Percentiles rank a stretch among this genome's conserved stretches.
phyloP scores from a whole-genome alignment of 192 early-diverging fungal species.

The Coemansia sp. region DNA sequence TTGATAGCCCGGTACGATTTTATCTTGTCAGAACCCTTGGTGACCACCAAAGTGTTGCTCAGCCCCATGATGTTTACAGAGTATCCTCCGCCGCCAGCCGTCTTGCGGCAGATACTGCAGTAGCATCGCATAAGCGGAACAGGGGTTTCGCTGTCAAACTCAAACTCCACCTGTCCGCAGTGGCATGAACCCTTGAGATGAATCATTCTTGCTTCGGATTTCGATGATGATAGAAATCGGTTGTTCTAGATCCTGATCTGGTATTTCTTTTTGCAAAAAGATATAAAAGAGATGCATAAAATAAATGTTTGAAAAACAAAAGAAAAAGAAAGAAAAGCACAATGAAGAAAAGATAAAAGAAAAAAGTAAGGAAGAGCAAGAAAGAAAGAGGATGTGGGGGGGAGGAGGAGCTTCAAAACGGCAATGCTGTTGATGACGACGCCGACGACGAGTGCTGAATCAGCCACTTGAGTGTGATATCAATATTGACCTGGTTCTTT shows the following conservation, averaged over 20 bases:
- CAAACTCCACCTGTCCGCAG: slow-evolving; percentile 61
- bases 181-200: slow-evolving; percentile 66
- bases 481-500: slow-evolving; percentile 97
- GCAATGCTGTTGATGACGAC: slow-evolving; percentile 19
- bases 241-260: background rate
- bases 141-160: slow-evolving; percentile 53
- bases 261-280: background rate
- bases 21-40: slow-evolving; percentile 35
- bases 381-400: background rate
- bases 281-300: background rate
- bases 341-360: background rate
- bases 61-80: slow-evolving; percentile 60
- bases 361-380: background rate
- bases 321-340: background rate
- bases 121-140: slow-evolving; percentile 63
- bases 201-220: slow-evolving; percentile 24
- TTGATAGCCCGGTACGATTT: slow-evolving; percentile 51
- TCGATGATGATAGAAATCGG: background rate
- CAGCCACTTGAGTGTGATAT: slow-evolving; percentile 95
- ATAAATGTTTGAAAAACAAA: slow-evolving; percentile 3
- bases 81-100: slow-evolving; percentile 63
- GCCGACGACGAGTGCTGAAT: slow-evolving; percentile 71
- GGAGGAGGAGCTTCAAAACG: background rate
- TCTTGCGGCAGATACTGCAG: slow-evolving; percentile 70
- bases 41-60: slow-evolving; percentile 38